Base-by-base conservation (phyloP, 108 stramenopile species). In the Mediolabrus comicus region DNA sequence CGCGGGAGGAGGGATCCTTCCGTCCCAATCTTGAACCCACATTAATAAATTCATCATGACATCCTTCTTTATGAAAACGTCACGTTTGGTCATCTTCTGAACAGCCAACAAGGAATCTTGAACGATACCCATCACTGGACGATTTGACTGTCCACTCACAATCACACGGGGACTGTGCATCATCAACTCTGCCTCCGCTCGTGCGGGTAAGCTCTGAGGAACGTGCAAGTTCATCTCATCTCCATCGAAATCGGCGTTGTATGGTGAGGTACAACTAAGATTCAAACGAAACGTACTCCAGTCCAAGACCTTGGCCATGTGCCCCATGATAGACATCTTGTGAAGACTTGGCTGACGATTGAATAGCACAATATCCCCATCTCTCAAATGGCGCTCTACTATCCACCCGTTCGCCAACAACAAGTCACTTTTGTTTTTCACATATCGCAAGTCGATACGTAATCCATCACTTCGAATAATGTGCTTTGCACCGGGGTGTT, bases 171-270 rank as follows among this genome's bases (percentile, higher is more conserved):
- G 91, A 69, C 91, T 93, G 75, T 96, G 87, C 99, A 99, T 99
- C 83, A 98, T 94, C 53, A 97, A 78, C 71, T 97, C 94, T 9
- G 92, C 95, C 82, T 99, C 99, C 14, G 98, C 96, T 46, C 95
- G 83, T 28, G 99, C 99, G 11, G 97, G 83, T 33, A 99, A 75
- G 46, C 88, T 87, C 85, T 99, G 98, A 4, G 98, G 99, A 22
- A 96, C 95, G 85, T 97, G 97, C 51, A 99, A 86, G 87, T 99
- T 99, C 99, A 99, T 99, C 86, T 99, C 99, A 60, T 99, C 99
- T 12, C 99, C 99, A 80, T 99, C 99, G 79, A 99, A 99, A 83
- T 99, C 99, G 53, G 99, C 99, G 82, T 99, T 99, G 88, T 99
- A 99, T 22, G 99, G 98, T 7, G 96, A 84, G 9, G 99, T 99